phyloP scores from a whole-genome alignment of 805 yeast species.

The Babjeviella inositovora region DNA sequence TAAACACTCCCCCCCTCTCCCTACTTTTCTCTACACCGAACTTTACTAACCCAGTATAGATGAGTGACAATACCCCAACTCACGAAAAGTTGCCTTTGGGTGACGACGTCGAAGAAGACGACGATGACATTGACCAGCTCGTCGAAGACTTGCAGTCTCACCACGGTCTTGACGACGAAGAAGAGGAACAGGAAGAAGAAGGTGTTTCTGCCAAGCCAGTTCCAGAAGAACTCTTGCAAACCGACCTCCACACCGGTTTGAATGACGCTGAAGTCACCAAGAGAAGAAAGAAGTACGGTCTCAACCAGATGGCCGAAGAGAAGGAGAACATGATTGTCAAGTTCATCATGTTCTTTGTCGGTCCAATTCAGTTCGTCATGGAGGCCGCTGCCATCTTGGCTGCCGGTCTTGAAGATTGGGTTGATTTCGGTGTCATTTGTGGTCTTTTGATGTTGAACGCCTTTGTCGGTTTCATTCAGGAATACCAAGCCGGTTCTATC shows the following conservation, averaged over 20 bases:
- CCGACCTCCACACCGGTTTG: constrained; percentile 69
- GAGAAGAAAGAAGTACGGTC: constrained; percentile 85
- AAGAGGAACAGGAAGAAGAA: constrained; percentile 22
- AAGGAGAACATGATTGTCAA: constrained; percentile 64
- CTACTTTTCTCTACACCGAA: too few species aligned
- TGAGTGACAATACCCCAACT: constrained; percentile 27
- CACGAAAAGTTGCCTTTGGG: constrained; percentile 37
- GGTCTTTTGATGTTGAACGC: constrained; percentile 81
- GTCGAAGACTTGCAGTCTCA: constrained; percentile 63
- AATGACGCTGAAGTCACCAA: constrained; percentile 59
- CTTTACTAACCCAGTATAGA: too few species aligned
- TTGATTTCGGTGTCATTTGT: constrained; percentile 94
- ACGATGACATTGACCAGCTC: constrained; percentile 37
- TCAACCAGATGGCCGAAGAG: constrained; percentile 85
- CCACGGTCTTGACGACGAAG: constrained; percentile 31
- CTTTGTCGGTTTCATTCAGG: constrained; percentile 90
- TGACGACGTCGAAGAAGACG: constrained; percentile 37
- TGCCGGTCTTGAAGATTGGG: constrained; percentile 97
- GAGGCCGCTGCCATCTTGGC: constrained; percentile 93
- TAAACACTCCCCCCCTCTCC: too few species aligned
- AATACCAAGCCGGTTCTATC: constrained; percentile 96
- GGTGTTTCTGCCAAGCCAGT: constrained; percentile 58
- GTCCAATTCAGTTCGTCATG: constrained; percentile 96
- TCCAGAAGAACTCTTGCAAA: constrained; percentile 74
- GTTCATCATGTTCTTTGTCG: constrained; percentile 78